Evolutionary conservation across 192 early-diverging fungal species (phyloP), one percentile per base, ranked within the genome.

Genomic region (Glomus cerebriforme): DNA sequence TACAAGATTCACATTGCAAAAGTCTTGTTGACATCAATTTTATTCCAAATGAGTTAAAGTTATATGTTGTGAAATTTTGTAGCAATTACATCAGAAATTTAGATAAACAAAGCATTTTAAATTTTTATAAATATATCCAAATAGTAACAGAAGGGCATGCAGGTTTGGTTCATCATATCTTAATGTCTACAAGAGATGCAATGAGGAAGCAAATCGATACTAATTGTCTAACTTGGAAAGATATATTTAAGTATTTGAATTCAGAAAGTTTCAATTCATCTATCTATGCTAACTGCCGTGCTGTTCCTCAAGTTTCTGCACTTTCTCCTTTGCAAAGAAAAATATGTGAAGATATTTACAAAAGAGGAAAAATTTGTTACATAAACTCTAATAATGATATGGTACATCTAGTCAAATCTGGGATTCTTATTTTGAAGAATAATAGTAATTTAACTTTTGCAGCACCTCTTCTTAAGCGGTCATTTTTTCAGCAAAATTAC

Each of bases 181-280:
- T 67, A 32, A 3, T 1, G 7, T 1, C 10, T 67, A 67, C 32
- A 67, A 7, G 49, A 24, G 10, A 27, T 49, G 39, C 24, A 71
- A 71, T 71, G 69, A 29, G 26, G 9, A n/a, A 32, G 27, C 69
- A 43, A 65, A 4, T 65, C 22, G 27, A 6, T 71, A 22, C 0
- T 32, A 71, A 49, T 49, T 0, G 7, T 7, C 17, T 71, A 29
- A 26, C 39, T 47, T 71, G 26, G 26, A 17, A 71, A 71, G 26
- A 49, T 6, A 71, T 71, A 71, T 49, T 71, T 47, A 37, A 43
- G 45, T 49, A 71, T n/a, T 29, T 71, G 24, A 71, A 71, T 29
- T 71, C 69, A 71, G 29, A 26, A 3, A 12, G 10, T 10, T 71
- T 71, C 43, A 29, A 71, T 71, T n/a, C 2, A 47, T 43, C 69